Conservation (phyloP, 441 rosid genomes). For the Mallotus japonicus region DNA sequence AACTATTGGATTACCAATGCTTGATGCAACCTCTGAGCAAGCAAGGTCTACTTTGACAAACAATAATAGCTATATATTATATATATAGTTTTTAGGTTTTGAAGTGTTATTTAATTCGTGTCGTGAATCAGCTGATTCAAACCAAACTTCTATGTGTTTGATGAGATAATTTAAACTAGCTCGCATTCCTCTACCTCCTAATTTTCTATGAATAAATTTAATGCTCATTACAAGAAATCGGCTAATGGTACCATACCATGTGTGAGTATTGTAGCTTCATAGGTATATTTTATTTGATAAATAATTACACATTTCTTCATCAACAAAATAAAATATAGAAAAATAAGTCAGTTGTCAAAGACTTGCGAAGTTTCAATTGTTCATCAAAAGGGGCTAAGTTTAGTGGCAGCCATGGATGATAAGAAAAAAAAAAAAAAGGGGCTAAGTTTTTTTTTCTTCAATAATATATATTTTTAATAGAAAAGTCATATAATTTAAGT, state of each 20-base stretch:
- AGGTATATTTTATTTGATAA: slow-evolving; percentile 7
- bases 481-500: too few species aligned
- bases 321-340: background rate
- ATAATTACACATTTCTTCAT: background rate
- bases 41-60: slow-evolving; percentile 19
- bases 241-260: background rate
- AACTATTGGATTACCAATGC: slow-evolving; percentile 20
- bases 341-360: background rate
- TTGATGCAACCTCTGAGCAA: slow-evolving; percentile 15
- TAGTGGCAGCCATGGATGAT: too few species aligned
- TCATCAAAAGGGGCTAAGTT: background rate
- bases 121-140: slow-evolving; percentile 42
- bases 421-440: too few species aligned
- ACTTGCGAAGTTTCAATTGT: background rate
- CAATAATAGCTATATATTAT: background rate
- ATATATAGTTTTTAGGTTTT: background rate
- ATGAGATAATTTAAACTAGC: slow-evolving; percentile 3
- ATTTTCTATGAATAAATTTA: background rate
- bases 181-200: background rate
- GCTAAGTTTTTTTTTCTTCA: too few species aligned
- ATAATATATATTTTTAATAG: too few species aligned
- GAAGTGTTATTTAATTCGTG: slow-evolving; percentile 21
- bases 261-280: background rate
- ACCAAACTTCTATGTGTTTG: background rate
- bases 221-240: background rate